A percentile compares a stretch with the other conserved stretches of the same genome.
Evolutionary conservation across 1,139 yeast genomes (phyloP).

Genomic region (Sugiyamaella novakii): DNA sequence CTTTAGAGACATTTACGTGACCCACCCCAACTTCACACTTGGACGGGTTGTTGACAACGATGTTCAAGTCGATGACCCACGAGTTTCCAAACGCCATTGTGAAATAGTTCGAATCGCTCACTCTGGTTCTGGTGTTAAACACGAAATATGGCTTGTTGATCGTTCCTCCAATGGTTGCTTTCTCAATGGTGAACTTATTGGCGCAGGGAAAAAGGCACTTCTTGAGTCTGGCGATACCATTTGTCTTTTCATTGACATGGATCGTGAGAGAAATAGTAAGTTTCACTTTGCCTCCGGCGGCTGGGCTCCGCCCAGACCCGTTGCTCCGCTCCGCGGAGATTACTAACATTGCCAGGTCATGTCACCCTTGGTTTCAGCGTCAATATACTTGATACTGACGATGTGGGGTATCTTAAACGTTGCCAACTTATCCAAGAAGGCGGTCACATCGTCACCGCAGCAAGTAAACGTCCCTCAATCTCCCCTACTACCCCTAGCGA

Average conservation of each 20-base stretch:
- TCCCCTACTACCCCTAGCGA: slow-evolving; percentile 3
- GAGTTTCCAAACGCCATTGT: slow-evolving; percentile 86
- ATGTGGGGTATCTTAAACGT: slow-evolving; percentile 8
- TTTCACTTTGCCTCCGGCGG: slow-evolving; percentile 1
- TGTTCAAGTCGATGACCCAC: slow-evolving; percentile 65
- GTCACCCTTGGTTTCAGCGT: slow-evolving; percentile 14
- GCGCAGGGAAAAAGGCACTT: slow-evolving; percentile 62
- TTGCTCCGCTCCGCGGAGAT: not conserved
- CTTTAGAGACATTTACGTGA: slow-evolving; percentile 53
- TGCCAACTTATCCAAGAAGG: slow-evolving; percentile 22
- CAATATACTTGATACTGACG: slow-evolving; percentile 6
- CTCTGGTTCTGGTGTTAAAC: slow-evolving; percentile 34
- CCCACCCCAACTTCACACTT: slow-evolving; percentile 34
- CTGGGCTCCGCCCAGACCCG: not conserved
- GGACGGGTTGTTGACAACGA: slow-evolving; percentile 44
- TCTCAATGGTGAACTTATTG: slow-evolving; percentile 61
- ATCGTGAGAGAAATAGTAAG: slow-evolving; percentile 9
- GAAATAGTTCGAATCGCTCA: slow-evolving; percentile 56
- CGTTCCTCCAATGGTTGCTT: slow-evolving; percentile 78
- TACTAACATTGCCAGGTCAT: slow-evolving; percentile 3
- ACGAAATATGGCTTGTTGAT: slow-evolving; percentile 82
- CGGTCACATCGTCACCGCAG: slow-evolving; percentile 3
- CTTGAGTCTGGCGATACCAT: slow-evolving; percentile 66
- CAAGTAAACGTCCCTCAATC: not conserved
- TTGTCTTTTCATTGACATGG: slow-evolving; percentile 63